Base-by-base conservation (phyloP, 257 asterid genomes). In the Petunia secreta region DNA sequence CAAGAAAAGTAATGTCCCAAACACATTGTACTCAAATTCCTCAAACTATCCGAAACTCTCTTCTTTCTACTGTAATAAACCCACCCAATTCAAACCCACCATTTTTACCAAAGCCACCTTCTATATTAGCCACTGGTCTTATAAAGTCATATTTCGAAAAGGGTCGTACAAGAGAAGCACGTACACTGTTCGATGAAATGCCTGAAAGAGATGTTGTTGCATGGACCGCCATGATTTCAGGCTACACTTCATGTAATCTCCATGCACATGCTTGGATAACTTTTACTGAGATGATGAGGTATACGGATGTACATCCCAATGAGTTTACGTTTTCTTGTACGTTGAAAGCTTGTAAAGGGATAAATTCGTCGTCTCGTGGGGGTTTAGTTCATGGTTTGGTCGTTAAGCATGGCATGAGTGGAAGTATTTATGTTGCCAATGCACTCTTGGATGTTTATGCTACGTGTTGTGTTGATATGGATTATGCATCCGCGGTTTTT, bases 191-290 rank as follows among this genome's bases (percentile, higher is more conserved):
- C 87, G 96, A 95, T 74, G 97, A 93, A 93, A 93, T 93, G 98
- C 94, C 98, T 41, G 89, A 88, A 0, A 82, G 90, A 87, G 98
- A 95, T 43, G 94, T 95, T 16, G 97, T 92, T 79, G 88, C 92
- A 14, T 92, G 99, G 98, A 91, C 98, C 5, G 90, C 95, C 84
- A 92, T 93, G 99, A 88, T 95, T 80, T 89, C 91, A 34, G 97
- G 98, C 39, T 88, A 89, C 86, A 84, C 86, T 81, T 87, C 97
- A 0, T 88, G 96, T 71, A 87, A 83, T 77, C 84, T 81, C 16
- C 86, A 87, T 80, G 37, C 41, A 63, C 80, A 79, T 11, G 93
- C 95, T 1, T 92, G 94, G 97, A 15, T 39, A 34, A 80, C 84
- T 84, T 93, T 95, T 83, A 82, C 87, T 13, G 89, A 80, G 58